These are phyloP conservation scores for Buddleja alternifolia DNA, from an alignment of 257 asterid species.

Conservation along the genomic window DNA sequence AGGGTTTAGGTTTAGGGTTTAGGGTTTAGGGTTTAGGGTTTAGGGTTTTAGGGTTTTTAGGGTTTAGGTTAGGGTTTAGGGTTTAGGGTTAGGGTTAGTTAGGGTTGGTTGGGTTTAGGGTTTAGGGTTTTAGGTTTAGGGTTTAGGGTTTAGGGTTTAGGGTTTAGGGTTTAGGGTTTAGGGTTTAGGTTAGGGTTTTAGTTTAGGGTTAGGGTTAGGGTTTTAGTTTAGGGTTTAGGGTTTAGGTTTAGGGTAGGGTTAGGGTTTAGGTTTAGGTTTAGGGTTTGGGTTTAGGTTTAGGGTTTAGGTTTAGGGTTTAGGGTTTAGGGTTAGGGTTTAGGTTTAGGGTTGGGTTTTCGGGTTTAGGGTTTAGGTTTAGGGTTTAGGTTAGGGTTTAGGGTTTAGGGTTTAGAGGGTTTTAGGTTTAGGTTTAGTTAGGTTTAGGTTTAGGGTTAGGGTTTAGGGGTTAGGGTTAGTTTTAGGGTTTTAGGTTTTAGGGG, in stretches of 20 bases:
- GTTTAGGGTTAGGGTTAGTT: constrained; percentile 15
- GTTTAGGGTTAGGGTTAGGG: constrained; percentile 32
- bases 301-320: constrained; percentile 29
- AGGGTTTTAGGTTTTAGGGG: constrained; percentile 25
- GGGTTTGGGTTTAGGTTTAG: constrained; percentile 31
- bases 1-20: constrained; percentile 26
- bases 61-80: constrained; percentile 21
- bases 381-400: constrained; percentile 27
- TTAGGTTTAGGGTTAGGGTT: constrained; percentile 10
- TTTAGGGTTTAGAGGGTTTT: constrained; percentile 16
- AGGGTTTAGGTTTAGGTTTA: constrained; percentile 32
- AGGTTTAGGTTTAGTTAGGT: background rate
- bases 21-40: background rate
- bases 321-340: constrained; percentile 26
- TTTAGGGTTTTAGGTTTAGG: constrained; percentile 20
- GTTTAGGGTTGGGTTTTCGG: background rate
- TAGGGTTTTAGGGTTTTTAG: constrained; percentile 22
- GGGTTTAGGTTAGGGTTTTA: constrained; percentile 29
- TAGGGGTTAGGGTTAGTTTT: background rate
- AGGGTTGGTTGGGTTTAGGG: constrained; percentile 13
- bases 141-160: constrained; percentile 34
- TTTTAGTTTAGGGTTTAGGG: no score
- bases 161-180: constrained; percentile 37
- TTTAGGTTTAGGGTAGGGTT: constrained; percentile 34
- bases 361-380: constrained; percentile 36